These are phyloP conservation scores for Tulasnella sp. DNA, from an alignment of 768 basidiomycete species.

Conservation along the genomic window DNA sequence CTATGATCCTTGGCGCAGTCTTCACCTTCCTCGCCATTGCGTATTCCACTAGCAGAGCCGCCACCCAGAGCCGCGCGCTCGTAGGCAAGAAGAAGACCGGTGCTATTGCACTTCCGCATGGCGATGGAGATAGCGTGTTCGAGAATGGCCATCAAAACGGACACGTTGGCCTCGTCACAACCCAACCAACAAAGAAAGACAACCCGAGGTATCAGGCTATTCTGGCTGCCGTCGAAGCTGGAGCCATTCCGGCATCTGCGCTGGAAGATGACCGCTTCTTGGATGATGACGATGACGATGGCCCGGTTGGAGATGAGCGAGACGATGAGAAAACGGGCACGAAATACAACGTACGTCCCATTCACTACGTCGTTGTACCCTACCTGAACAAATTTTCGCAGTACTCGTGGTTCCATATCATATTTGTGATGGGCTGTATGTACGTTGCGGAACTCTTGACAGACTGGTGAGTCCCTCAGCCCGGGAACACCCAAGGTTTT, in stretches of 20 bases:
- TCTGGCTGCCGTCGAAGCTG: constrained; percentile 90
- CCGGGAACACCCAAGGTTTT: too few species aligned
- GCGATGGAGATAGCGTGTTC: constrained; percentile 30
- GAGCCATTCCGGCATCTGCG: constrained; percentile 88
- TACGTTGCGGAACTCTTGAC: constrained; percentile 95
- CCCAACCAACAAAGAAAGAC: constrained; percentile 68
- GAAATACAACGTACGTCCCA: constrained; percentile 72
- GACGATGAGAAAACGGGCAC: constrained; percentile 93
- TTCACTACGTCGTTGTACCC: neutral
- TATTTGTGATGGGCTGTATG: constrained; percentile 93
- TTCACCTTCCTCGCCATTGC: constrained; percentile 99
- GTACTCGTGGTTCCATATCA: constrained; percentile 99
- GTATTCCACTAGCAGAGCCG: constrained; percentile 91
- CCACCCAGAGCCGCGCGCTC: constrained; percentile 86
- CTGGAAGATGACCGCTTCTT: constrained; percentile 51
- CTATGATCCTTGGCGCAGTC: constrained; percentile 77
- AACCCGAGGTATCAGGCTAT: constrained; percentile 87
- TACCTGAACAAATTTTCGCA: constrained; percentile 29
- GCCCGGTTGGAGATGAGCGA: constrained; percentile 49
- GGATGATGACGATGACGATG: constrained; percentile 48
- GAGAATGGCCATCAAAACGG: constrained; percentile 16
- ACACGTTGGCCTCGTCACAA: constrained; percentile 56
- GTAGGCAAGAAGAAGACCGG: constrained; percentile 58
- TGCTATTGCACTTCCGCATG: constrained; percentile 44
- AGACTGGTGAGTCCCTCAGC: constrained; percentile 67